These are phyloP conservation scores for Clonostachys sp. DNA, from an alignment of 2,329 filamentous ascomycete genomes.

Conservation along the genomic window DNA sequence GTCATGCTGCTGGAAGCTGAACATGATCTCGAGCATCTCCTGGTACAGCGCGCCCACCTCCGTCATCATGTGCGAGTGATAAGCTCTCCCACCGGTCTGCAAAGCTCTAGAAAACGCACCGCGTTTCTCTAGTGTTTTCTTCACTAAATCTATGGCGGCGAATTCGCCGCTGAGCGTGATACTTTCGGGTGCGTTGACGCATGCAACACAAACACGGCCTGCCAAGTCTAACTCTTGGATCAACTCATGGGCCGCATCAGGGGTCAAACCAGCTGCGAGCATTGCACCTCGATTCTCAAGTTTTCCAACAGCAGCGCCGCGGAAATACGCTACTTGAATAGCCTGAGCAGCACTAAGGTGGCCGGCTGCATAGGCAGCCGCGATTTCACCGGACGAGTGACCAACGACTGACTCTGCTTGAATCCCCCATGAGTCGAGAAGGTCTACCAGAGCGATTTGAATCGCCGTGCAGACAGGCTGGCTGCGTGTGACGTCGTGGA, in stretches of 20 bases:
- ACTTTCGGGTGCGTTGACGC: slow-evolving; percentile 26
- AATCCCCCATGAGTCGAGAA: slow-evolving; percentile 23
- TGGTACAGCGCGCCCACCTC: slow-evolving; percentile 15
- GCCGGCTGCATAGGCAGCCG: slow-evolving; percentile 34
- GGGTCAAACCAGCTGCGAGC: slow-evolving; percentile 30
- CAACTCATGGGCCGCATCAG: slow-evolving; percentile 1
- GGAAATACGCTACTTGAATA: slow-evolving; percentile 29
- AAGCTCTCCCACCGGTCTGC: slow-evolving; percentile 28
- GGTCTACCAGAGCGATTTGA: slow-evolving; percentile 34
- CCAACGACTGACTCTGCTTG: slow-evolving; percentile 27
- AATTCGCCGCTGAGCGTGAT: slow-evolving; percentile 28
- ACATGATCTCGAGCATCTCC: slow-evolving; percentile 3
- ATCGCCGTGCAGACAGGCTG: slow-evolving; percentile 37
- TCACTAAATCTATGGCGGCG: slow-evolving; percentile 1
- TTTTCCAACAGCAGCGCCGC: slow-evolving; percentile 18
- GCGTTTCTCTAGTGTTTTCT: slow-evolving; percentile 9
- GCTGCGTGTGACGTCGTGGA: slow-evolving; percentile 14
- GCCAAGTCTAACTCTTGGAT: slow-evolving; percentile 19
- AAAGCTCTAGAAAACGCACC: slow-evolving; percentile 18
- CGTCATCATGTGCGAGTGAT: slow-evolving; percentile 32
- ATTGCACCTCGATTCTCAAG: slow-evolving; percentile 19
- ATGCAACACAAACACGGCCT: slow-evolving; percentile 22
- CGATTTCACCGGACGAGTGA: slow-evolving; percentile 38
- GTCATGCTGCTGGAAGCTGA: slow-evolving; percentile 5
- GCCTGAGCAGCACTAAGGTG: slow-evolving; percentile 24